Percentiles rank a stretch among this genome's conserved stretches.
These are phyloP conservation scores for Tuber magnatum DNA, from an alignment of 495 filamentous ascomycete genomes.

Conservation along the genomic window DNA sequence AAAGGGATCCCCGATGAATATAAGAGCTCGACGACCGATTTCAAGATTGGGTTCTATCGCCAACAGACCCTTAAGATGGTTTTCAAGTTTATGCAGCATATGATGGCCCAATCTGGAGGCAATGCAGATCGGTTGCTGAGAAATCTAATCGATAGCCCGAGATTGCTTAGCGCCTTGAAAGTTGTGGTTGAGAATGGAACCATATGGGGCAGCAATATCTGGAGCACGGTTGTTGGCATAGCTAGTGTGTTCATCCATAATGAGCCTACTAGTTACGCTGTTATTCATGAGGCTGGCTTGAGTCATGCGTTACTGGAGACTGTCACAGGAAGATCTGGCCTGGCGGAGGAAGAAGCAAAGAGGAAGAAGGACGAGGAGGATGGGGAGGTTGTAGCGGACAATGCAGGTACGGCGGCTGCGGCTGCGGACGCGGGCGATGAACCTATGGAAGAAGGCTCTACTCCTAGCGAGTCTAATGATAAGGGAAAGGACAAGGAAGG, in stretches of 20 bases:
- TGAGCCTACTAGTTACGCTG: conserved; percentile 92
- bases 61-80: conserved; percentile 89
- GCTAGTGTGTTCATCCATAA: conserved; percentile 97
- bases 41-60: conserved; percentile 81
- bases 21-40: conserved; percentile 78
- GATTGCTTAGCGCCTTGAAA: conserved; percentile 67
- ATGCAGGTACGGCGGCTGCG: conserved; percentile 12
- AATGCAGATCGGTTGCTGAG: conserved; percentile 82
- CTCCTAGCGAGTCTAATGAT: conserved; percentile 44
- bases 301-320: conserved; percentile 74
- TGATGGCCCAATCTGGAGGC: conserved; percentile 78
- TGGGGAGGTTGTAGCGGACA: conserved; percentile 21
- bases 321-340: conserved; percentile 56
- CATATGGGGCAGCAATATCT: conserved; percentile 81
- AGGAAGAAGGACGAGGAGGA: conserved; percentile 41
- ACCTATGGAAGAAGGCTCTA: conserved; percentile 43
- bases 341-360: conserved; percentile 42
- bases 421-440: conserved; percentile 42
- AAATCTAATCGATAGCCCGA: conserved; percentile 89
- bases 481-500: conserved; percentile 41
- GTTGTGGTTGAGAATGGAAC: conserved; percentile 70
- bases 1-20: conserved; percentile 68
- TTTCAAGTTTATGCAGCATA: conserved; percentile 91
- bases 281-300: conserved; percentile 88
- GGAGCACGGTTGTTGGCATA: conserved; percentile 85